Conservation (phyloP, 176 grass and related monocot species). For the Cenchrus purpureus region DNA sequence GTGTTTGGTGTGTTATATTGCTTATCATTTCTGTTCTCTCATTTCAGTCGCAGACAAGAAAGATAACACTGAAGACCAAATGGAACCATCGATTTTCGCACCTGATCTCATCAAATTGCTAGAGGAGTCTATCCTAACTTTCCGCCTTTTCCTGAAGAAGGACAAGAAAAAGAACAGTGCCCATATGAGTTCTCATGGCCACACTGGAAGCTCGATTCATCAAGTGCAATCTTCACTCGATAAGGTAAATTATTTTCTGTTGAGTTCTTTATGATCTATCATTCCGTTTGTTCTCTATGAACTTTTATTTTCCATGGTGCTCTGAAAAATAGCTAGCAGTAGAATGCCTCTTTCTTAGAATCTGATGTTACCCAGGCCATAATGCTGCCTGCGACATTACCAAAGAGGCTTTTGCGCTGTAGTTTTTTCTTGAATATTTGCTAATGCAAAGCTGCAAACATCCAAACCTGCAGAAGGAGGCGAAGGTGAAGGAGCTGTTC, state of each 20-base stretch:
- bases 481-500: slow-evolving; percentile 86
- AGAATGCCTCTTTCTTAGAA: neutral
- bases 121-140: slow-evolving; percentile 91
- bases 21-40: slow-evolving; percentile 17
- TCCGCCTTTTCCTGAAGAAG: slow-evolving; percentile 82
- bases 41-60: slow-evolving; percentile 62
- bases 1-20: slow-evolving; percentile 5
- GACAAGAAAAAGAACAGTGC: slow-evolving; percentile 84
- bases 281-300: neutral
- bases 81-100: slow-evolving; percentile 60
- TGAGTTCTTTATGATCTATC: neutral
- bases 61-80: slow-evolving; percentile 52
- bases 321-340: neutral
- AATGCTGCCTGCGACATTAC: no score
- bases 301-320: neutral
- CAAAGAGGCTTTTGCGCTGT: neutral
- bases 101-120: slow-evolving; percentile 78
- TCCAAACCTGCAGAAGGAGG: slow-evolving; percentile 70
- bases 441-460: neutral
- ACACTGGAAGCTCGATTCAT: slow-evolving; percentile 72
- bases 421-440: neutral
- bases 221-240: slow-evolving; percentile 92
- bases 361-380: neutral
- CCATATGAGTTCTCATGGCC: slow-evolving; percentile 57
- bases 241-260: slow-evolving; percentile 55